phyloP scores from a whole-genome alignment of 371 early-diverging fungal genomes.

The Mortierella sp. region DNA sequence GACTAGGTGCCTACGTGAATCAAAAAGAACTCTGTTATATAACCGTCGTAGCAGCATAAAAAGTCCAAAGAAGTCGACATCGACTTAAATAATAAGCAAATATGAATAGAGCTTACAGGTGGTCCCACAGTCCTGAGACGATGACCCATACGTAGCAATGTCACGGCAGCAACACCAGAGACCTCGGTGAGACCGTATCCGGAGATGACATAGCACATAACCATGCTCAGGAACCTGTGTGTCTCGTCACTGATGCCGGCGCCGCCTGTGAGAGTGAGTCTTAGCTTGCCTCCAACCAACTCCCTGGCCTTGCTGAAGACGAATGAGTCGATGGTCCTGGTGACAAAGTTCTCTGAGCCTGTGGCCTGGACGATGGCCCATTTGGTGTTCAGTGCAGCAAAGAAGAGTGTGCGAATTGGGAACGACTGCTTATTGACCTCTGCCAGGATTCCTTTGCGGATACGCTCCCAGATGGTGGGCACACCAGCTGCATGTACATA shows the following conservation, averaged over 20 bases:
- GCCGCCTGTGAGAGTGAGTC: conserved; percentile 89
- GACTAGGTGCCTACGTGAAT: conserved; percentile 52
- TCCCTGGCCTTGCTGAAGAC: conserved; percentile 85
- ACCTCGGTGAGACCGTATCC: conserved; percentile 74
- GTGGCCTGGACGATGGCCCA: conserved; percentile 70
- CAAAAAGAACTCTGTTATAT: not conserved
- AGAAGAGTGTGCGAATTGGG: conserved; percentile 66
- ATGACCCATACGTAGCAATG: conserved; percentile 67
- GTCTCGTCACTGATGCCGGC: conserved; percentile 91
- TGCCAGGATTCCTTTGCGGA: conserved; percentile 80
- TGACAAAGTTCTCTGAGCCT: conserved; percentile 70
- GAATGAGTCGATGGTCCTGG: conserved; percentile 75
- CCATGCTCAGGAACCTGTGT: conserved; percentile 78
- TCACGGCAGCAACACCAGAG: conserved; percentile 59
- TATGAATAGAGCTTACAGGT: conserved; percentile 40
- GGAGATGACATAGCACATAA: conserved; percentile 66
- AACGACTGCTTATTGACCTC: conserved; percentile 74
- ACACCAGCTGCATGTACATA: conserved; percentile 72
- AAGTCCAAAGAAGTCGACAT: conserved; percentile 65
- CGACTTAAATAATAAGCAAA: not conserved
- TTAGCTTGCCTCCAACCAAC: conserved; percentile 90
- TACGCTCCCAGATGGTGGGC: conserved; percentile 91
- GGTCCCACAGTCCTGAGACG: conserved; percentile 56
- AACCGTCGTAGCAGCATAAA: conserved; percentile 68
- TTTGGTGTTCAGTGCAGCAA: conserved; percentile 77